phyloP scores from a whole-genome alignment of 495 filamentous ascomycete genomes.

The Daldinia concentrica region DNA sequence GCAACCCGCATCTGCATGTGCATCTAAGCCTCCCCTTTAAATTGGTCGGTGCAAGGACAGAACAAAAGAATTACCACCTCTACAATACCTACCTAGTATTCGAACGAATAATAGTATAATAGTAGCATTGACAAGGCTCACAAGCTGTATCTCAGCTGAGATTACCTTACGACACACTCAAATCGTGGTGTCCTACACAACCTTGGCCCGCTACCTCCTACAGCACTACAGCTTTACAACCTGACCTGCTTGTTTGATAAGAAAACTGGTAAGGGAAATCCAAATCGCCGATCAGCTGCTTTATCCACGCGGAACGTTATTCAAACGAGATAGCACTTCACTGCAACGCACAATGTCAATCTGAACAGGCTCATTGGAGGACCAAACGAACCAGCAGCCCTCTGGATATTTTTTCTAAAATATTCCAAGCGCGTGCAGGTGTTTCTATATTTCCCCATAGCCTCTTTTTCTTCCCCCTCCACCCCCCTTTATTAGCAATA shows the following conservation, averaged over 20 bases:
- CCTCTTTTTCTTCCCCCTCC: not conserved
- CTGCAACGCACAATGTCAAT: slow-evolving; percentile 42
- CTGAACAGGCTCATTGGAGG: slow-evolving; percentile 45
- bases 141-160: slow-evolving; percentile 15
- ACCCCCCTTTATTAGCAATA: slow-evolving; percentile 15
- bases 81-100: slow-evolving; percentile 18
- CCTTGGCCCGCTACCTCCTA: not conserved
- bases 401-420: slow-evolving; percentile 32
- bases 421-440: slow-evolving; percentile 24
- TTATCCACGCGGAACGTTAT: slow-evolving; percentile 39
- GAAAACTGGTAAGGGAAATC: slow-evolving; percentile 26
- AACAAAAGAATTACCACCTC: slow-evolving; percentile 17
- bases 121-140: slow-evolving; percentile 12
- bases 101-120: slow-evolving; percentile 3
- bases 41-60: slow-evolving; percentile 28
- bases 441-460: slow-evolving; percentile 18
- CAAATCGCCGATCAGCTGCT: slow-evolving; percentile 42
- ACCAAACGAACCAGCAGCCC: slow-evolving; percentile 44
- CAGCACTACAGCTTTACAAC: slow-evolving; percentile 10
- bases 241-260: slow-evolving; percentile 32
- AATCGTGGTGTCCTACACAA: slow-evolving; percentile 2
- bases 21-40: slow-evolving; percentile 38
- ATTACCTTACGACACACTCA: not conserved
- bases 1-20: slow-evolving; percentile 40
- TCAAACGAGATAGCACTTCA: slow-evolving; percentile 39